phyloP scores from a whole-genome alignment of 164 flowering plant genomes.

The Aristolochia fimbriata region DNA sequence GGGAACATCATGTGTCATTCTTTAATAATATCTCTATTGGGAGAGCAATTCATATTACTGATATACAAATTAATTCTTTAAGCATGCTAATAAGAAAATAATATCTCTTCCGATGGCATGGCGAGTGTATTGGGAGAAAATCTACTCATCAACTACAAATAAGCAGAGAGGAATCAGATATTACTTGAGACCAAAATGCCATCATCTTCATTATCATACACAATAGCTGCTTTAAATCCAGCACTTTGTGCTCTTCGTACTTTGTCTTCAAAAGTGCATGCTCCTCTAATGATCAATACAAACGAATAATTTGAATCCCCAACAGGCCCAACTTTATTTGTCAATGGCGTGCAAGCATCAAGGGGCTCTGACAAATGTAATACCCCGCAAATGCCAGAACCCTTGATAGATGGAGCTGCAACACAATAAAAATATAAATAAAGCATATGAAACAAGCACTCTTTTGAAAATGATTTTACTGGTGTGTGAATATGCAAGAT shows the following conservation, averaged over 20 bases:
- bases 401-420: slow-evolving; percentile 66
- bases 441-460: not conserved
- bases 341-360: slow-evolving; percentile 69
- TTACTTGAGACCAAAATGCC: slow-evolving; percentile 78
- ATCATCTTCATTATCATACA: slow-evolving; percentile 56
- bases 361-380: slow-evolving; percentile 67
- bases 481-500: too few relatives aligned
- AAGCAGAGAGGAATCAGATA: not conserved
- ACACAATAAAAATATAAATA: not conserved
- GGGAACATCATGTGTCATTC: too few relatives aligned
- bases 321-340: slow-evolving; percentile 21
- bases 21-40: too few relatives aligned
- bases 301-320: slow-evolving; percentile 29
- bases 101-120: too few relatives aligned
- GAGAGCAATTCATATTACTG: too few relatives aligned
- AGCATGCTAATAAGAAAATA: too few relatives aligned
- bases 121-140: too few relatives aligned
- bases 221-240: slow-evolving; percentile 78
- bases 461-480: not conserved
- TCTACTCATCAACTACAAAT: not conserved
- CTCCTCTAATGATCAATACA: slow-evolving; percentile 73
- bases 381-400: slow-evolving; percentile 56
- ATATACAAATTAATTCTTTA: too few relatives aligned
- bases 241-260: slow-evolving; percentile 78
- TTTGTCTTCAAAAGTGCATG: slow-evolving; percentile 87